phyloP scores from a whole-genome alignment of 805 yeast species.

The Zygosaccharomyces pseudorouxii region DNA sequence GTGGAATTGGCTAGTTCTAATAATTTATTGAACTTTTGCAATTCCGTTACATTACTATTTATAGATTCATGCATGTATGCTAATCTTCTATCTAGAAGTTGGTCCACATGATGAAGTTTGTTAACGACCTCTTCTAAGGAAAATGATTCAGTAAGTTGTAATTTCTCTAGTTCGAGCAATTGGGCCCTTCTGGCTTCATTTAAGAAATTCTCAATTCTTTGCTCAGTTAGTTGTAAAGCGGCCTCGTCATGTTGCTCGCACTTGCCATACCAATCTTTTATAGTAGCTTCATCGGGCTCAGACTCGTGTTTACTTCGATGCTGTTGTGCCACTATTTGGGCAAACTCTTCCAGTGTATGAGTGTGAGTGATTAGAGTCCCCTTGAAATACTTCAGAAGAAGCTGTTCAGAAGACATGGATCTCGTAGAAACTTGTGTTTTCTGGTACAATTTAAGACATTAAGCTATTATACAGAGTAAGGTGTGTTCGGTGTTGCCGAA shows the following conservation, averaged over 20 bases:
- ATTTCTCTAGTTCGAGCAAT: slow-evolving; percentile 12
- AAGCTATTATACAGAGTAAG: not conserved
- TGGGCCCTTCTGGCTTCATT: slow-evolving; percentile 9
- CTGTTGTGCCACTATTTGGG: slow-evolving; percentile 5
- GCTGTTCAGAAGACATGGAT: slow-evolving; percentile 9
- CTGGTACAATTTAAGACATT: not conserved
- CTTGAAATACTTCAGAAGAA: slow-evolving; percentile 4
- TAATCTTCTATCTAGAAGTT: slow-evolving; percentile 13
- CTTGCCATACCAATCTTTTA: slow-evolving; percentile 9
- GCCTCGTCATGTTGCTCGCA: slow-evolving; percentile 6
- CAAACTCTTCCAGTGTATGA: slow-evolving; percentile 8
- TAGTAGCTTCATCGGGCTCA: slow-evolving; percentile 2
- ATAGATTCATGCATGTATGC: slow-evolving; percentile 10
- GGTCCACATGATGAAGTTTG: slow-evolving; percentile 18
- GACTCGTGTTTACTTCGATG: not conserved
- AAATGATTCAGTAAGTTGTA: slow-evolving; percentile 15
- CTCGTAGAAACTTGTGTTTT: not conserved
- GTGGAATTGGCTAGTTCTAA: slow-evolving; percentile 2
- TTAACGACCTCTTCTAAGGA: slow-evolving; percentile 21
- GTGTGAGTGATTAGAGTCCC: slow-evolving; percentile 5
- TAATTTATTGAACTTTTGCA: slow-evolving; percentile 9
- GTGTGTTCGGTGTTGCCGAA: not conserved
- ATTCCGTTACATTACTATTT: slow-evolving; percentile 1
- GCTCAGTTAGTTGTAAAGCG: not conserved
- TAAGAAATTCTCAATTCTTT: slow-evolving; percentile 9